A percentile compares a stretch with the other conserved stretches of the same genome.
Evolutionary conservation across 495 filamentous ascomycete genomes (phyloP).

Genomic region (Aspergillus sclerotiicarbonarius): DNA sequence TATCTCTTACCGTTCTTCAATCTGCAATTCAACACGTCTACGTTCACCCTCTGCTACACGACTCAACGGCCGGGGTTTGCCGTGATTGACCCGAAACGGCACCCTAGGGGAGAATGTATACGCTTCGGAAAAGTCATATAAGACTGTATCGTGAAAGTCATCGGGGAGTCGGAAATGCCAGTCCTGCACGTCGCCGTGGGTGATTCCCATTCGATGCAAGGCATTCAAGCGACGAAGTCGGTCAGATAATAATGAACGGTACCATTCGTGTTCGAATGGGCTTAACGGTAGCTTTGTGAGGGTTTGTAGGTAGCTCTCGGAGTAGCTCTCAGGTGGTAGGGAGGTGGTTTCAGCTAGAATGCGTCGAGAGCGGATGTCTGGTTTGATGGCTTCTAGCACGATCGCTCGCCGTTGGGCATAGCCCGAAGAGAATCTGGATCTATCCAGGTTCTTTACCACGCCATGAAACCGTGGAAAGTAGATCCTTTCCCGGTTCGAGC

Average conservation of each 20-base stretch:
- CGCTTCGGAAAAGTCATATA: slow-evolving; percentile 21
- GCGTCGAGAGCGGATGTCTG: background rate
- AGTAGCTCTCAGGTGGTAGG: background rate
- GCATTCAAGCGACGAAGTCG: slow-evolving; percentile 18
- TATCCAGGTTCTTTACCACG: background rate
- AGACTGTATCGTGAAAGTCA: slow-evolving; percentile 20
- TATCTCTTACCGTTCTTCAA: background rate
- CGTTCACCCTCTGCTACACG: background rate
- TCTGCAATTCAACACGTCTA: background rate
- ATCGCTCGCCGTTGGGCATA: slow-evolving; percentile 6
- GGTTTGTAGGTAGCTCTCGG: background rate
- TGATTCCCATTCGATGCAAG: slow-evolving; percentile 18
- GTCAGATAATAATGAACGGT: slow-evolving; percentile 16
- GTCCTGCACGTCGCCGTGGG: slow-evolving; percentile 18
- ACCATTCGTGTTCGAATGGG: slow-evolving; percentile 18
- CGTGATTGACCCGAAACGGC: background rate
- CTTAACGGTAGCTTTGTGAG: slow-evolving; percentile 1
- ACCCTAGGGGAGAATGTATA: slow-evolving; percentile 4
- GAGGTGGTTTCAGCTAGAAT: slow-evolving; percentile 2
- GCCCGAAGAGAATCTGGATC: background rate
- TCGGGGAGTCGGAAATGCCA: slow-evolving; percentile 18
- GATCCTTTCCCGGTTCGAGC: background rate
- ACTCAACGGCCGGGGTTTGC: background rate
- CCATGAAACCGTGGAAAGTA: background rate
- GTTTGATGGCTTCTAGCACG: slow-evolving; percentile 8